Evolutionary conservation across 2,329 filamentous ascomycete genomes (phyloP).

Genomic region (Arachnopeziza araneosa): DNA sequence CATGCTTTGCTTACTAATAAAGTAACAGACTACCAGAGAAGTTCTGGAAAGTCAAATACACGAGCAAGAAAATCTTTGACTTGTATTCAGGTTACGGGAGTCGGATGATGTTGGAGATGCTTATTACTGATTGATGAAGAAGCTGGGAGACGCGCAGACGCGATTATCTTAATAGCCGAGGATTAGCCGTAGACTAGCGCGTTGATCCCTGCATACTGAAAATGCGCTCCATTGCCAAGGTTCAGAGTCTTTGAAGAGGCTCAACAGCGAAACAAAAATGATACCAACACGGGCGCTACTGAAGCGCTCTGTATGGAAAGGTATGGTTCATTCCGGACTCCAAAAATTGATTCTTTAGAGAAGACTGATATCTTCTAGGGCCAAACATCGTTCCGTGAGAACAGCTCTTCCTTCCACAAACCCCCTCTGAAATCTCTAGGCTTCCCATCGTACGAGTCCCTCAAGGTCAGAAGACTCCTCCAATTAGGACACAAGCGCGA

Average conservation of each 20-base stretch:
- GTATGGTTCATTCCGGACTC: conserved; percentile 35
- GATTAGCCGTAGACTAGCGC: conserved; percentile 9
- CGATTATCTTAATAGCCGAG: background rate
- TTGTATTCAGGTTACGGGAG: no score
- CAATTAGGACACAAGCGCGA: conserved; percentile 65
- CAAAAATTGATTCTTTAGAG: background rate
- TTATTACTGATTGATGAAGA: background rate
- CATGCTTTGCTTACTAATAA: background rate
- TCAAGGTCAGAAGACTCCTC: conserved; percentile 48
- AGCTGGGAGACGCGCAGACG: conserved; percentile 17
- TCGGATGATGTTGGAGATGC: background rate
- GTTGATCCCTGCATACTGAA: conserved; percentile 1
- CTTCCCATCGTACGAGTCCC: conserved; percentile 45
- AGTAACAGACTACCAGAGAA: no score
- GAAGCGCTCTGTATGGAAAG: conserved; percentile 69
- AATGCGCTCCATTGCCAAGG: background rate
- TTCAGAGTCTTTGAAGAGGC: background rate
- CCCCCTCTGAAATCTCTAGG: conserved; percentile 38
- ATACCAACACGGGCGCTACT: conserved; percentile 52
- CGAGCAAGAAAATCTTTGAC: no score
- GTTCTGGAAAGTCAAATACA: no score
- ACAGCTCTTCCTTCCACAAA: conserved; percentile 5
- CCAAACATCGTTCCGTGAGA: conserved; percentile 67
- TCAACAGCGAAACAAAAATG: conserved; percentile 39
- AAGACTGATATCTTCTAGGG: conserved; percentile 40